A percentile compares a stretch with the other conserved stretches of the same genome.
Evolutionary conservation across 345 rosid genomes (phyloP).

Genomic region (Dipteronia sinensis): DNA sequence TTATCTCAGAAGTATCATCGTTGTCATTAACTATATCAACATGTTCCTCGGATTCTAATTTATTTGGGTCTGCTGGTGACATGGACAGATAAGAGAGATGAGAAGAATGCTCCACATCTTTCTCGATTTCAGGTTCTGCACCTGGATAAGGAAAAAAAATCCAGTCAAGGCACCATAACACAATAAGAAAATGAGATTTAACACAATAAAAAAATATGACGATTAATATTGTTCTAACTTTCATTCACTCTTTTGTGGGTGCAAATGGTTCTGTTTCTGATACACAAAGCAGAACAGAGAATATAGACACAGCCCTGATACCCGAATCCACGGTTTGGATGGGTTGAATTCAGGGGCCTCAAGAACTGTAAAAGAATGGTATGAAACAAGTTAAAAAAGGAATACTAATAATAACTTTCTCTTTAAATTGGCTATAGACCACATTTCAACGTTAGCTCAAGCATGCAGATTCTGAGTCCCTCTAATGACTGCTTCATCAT

Average conservation of each 20-base stretch:
- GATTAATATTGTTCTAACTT: background rate
- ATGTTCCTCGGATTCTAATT: conserved; percentile 48
- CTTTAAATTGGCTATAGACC: background rate
- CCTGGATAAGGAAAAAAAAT: conserved; percentile 8
- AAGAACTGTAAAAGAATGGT: conserved; percentile 6
- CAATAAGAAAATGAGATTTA: conserved; percentile 9
- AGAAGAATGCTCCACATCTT: conserved; percentile 17
- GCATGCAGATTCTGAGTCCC: background rate
- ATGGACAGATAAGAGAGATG: conserved; percentile 25
- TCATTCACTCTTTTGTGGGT: background rate
- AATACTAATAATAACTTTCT: background rate
- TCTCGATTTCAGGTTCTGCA: conserved; percentile 39
- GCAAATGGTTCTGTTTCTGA: background rate
- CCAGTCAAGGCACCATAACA: background rate
- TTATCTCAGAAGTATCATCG: conserved; percentile 26
- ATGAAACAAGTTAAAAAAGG: conserved; percentile 3
- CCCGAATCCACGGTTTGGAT: background rate
- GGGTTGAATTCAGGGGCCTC: background rate
- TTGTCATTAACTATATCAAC: conserved; percentile 45
- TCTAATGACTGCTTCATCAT: background rate
- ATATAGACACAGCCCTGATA: background rate
- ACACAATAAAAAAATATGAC: background rate
- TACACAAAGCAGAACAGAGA: background rate
- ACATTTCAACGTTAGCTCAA: background rate
- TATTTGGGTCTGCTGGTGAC: conserved; percentile 25